Base-by-base conservation (phyloP, 2,329 filamentous ascomycete species). In the Rhynchosporium secalis region DNA sequence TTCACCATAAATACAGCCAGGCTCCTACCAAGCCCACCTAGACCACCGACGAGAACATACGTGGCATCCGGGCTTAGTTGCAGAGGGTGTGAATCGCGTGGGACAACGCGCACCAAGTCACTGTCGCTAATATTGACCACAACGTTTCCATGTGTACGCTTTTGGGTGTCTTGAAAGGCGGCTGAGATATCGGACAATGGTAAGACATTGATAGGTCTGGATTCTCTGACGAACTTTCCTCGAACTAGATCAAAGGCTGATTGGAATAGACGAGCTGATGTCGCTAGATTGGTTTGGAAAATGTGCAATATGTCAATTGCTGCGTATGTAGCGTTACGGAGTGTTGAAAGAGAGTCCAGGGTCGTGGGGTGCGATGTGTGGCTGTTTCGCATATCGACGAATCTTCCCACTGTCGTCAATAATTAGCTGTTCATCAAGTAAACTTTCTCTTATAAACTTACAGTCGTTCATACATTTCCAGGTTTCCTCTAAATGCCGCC, bases 41-140 rank as follows among this genome's bases (percentile, higher is more conserved):
- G 63, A 8, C 72, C 73, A 45, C 73, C 72, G 13, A 66, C 63
- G 3, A 75, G 64, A 2, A 74, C 8, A 58, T 74, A 74, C 1
- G 69, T 65, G 8, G 62, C 68, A 55, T 62, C 54, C 20, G 62
- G 45, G 38, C 51, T 36, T 29, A 62, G 13, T 29, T 15, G 13
- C 3, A 54, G 54, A 31, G 46, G 38, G 26, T 52, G 33, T 1
- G 29, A n/a, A 1, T 52, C 45, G 7, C 33, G 68, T 45, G 41
- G 71, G 2, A 62, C 49, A 3, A 52, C 29, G 10, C 45, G 46
- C 20, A 62, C 60, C 10, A 62, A n/a, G 15, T 57, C 46, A 10
- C 28, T 20, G n/a, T 56, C 36, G 4, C 28, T 40, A 9, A 57
- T 28, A 26, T 52, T 36, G 0, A 62, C 13, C 10, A 62, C 54